These are phyloP conservation scores for Phaeosphaeria sp. DNA, from an alignment of 2,329 filamentous ascomycete genomes.

Conservation along the genomic window DNA sequence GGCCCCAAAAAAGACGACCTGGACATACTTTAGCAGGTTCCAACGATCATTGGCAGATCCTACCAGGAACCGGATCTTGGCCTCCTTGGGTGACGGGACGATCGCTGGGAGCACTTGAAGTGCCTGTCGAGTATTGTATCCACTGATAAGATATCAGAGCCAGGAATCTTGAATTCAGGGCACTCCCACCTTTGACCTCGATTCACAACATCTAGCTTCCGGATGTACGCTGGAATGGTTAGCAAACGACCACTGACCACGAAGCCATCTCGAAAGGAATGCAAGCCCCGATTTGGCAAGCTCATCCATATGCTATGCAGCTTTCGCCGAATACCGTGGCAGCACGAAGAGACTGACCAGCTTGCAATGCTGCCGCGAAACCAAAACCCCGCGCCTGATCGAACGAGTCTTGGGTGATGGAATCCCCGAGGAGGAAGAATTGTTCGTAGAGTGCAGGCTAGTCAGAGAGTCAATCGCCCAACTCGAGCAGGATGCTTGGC, in stretches of 20 bases:
- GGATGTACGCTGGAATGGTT: constrained; percentile 67
- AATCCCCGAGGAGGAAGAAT: constrained; percentile 85
- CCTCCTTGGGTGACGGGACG: constrained; percentile 69
- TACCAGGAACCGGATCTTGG: constrained; percentile 72
- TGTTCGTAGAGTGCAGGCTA: constrained; percentile 49
- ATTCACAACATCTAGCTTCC: constrained; percentile 86
- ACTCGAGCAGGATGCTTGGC: neutral
- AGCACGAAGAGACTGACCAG: constrained; percentile 61
- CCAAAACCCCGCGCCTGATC: constrained; percentile 72
- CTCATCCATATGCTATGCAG: too few relatives aligned
- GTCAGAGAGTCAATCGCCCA: constrained; percentile 2
- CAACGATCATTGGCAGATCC: neutral
- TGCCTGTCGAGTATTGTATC: constrained; percentile 82
- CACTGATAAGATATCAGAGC: constrained; percentile 53
- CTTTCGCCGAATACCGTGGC: too few relatives aligned
- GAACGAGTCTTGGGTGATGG: constrained; percentile 76
- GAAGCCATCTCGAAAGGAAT: neutral
- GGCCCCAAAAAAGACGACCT: constrained; percentile 85
- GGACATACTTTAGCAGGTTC: constrained; percentile 12
- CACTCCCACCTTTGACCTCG: constrained; percentile 71
- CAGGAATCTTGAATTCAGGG: neutral
- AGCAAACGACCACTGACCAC: neutral
- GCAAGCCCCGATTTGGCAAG: too few relatives aligned
- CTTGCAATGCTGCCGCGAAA: constrained; percentile 74
- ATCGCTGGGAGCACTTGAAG: constrained; percentile 72